phyloP scores from a whole-genome alignment of 2,329 filamentous ascomycete species.

The Ceratocystis variospora region DNA sequence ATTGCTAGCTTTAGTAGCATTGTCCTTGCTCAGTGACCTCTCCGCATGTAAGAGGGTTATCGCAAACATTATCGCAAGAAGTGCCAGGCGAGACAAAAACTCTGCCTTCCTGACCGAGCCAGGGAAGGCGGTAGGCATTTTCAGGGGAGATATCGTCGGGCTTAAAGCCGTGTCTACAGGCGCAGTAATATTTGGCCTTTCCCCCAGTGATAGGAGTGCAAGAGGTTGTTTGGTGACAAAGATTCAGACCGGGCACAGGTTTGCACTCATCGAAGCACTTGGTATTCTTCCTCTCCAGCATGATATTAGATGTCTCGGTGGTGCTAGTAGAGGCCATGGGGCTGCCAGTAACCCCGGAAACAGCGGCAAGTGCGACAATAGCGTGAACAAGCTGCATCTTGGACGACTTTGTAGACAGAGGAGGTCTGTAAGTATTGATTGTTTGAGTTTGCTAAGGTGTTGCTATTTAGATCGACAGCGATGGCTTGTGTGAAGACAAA shows the following conservation, averaged over 20 bases:
- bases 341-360: no score
- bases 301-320: not conserved
- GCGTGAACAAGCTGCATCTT: no score
- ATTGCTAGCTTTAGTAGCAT: no score
- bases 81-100: constrained; percentile 7
- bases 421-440: no score
- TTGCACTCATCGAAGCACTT: not conserved
- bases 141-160: not conserved
- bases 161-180: constrained; percentile 11
- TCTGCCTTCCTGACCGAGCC: not conserved
- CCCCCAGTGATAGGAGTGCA: not conserved
- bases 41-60: not conserved
- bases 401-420: no score
- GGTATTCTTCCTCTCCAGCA: no score
- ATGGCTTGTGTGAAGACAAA: no score
- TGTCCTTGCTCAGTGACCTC: not conserved
- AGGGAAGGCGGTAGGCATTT: constrained; percentile 10
- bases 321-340: not conserved
- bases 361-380: no score
- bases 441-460: no score
- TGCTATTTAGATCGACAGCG: no score
- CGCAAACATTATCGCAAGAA: constrained; percentile 3
- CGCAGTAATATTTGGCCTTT: not conserved
- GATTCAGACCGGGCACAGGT: not conserved
- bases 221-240: constrained; percentile 2